These are phyloP conservation scores for Ophiocordyceps unilateralis DNA, from an alignment of 2,329 filamentous ascomycete genomes.

Conservation along the genomic window DNA sequence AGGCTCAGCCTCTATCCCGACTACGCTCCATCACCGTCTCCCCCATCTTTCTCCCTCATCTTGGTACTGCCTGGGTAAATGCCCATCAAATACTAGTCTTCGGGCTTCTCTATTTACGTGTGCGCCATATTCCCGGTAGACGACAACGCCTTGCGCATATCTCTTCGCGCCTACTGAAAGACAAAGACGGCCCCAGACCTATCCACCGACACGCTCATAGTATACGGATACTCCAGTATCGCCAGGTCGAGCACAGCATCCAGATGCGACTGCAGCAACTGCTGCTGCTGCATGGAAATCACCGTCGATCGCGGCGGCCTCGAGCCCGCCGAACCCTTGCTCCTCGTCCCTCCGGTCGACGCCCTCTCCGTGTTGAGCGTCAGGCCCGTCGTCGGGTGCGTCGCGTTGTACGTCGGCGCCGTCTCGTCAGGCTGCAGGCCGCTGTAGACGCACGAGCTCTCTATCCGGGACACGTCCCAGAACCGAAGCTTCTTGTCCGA, in stretches of 20 bases:
- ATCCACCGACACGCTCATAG: slow-evolving; percentile 85
- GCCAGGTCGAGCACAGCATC: slow-evolving; percentile 79
- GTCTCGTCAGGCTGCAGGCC: slow-evolving; percentile 54
- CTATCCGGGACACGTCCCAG: slow-evolving; percentile 72
- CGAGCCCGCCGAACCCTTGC: slow-evolving; percentile 11
- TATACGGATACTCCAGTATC: slow-evolving; percentile 76
- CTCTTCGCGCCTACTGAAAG: slow-evolving; percentile 36
- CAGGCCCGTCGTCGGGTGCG: slow-evolving; percentile 44
- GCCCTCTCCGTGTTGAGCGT: slow-evolving; percentile 49
- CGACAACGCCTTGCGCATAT: too few relatives aligned
- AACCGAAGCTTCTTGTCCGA: slow-evolving; percentile 84
- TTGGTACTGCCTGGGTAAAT: too few relatives aligned
- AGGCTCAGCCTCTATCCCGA: too few relatives aligned
- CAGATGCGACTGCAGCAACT: slow-evolving; percentile 69
- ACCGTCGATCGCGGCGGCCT: slow-evolving; percentile 59
- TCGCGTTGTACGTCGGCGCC: slow-evolving; percentile 53
- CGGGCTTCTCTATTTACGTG: too few relatives aligned
- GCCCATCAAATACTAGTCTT: too few relatives aligned
- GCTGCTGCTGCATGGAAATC: slow-evolving; percentile 75
- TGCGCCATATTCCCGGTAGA: too few relatives aligned
- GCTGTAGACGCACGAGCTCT: slow-evolving; percentile 66
- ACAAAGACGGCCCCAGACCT: slow-evolving; percentile 80
- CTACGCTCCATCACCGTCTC: too few relatives aligned
- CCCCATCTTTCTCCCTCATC: too few relatives aligned
- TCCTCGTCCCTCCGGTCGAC: slow-evolving; percentile 15